Evolutionary conservation across 176 grass and related monocot genomes (phyloP), one percentile per base, ranked within the genome.

Genomic region (Aegilops tauschii): DNA sequence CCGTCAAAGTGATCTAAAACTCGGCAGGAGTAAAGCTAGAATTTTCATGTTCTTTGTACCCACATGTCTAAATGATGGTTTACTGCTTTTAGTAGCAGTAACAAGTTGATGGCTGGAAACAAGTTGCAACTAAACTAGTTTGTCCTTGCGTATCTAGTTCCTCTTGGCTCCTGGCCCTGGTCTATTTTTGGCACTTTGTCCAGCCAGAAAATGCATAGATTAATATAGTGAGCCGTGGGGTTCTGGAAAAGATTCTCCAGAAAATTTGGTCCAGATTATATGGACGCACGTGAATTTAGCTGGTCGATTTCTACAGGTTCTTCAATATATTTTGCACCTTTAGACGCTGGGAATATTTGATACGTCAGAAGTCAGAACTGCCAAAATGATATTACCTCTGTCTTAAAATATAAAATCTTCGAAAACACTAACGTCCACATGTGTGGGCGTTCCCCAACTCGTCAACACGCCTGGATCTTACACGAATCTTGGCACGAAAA

Each of bases 1-100:
- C 54, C 18, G 21, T 21, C 54, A 59, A 59, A 21, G 54, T 30
- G 58, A 68, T 17, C 23, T 20, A 56, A 56, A 1, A 54, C 30
- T 70, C 20, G 37, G 76, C 28, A 35, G 44, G 73, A 7, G 44
- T 27, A 87, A 79, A 83, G 32, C 37, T 87, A 45, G 84, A 72
- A 73, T 32, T 21, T 58, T 70, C 8, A 68, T 13, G 61, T 58
- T 66, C 10, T 73, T 7, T 30, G 69, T 11, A 58, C 27, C 49
- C 77, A 86, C 50, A 34, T 73, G 73, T 0, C 32, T 31, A 34
- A 71, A 34, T 34, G 23, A 65, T 27, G 52, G 78, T 86, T 78
- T 56, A 58, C 42, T 66, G 27, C 47, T 39, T 80, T 65, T 66
- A 4, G 16, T 17, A 45, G 14, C 11, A 40, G 9, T 61, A 34